A percentile compares a stretch with the other conserved stretches of the same genome.
phyloP scores from a whole-genome alignment of 441 rosid species.

The Populus trichocarpa region DNA sequence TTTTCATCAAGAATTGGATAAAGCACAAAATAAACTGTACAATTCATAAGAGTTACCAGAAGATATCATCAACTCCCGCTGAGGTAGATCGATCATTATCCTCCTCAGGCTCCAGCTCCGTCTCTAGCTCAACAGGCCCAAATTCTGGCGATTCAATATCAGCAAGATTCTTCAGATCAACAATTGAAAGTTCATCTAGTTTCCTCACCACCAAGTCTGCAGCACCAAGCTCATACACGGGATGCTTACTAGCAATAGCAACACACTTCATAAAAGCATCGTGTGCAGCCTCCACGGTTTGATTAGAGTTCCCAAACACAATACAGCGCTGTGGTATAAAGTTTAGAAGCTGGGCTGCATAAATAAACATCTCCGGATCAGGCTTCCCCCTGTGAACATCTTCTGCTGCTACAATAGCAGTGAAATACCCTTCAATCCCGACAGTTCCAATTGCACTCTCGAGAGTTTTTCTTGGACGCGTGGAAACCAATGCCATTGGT shows the following conservation, averaged over 20 bases:
- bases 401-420: slow-evolving; percentile 72
- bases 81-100: slow-evolving; percentile 42
- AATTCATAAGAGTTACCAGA: slow-evolving; percentile 54
- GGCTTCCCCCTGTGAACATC: slow-evolving; percentile 93
- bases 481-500: slow-evolving; percentile 95
- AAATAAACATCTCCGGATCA: slow-evolving; percentile 88
- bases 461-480: slow-evolving; percentile 69
- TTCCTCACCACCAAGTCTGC: slow-evolving; percentile 87
- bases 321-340: slow-evolving; percentile 92
- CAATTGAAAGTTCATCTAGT: slow-evolving; percentile 75
- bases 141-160: slow-evolving; percentile 70
- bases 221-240: slow-evolving; percentile 84
- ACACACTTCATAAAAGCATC: slow-evolving; percentile 96
- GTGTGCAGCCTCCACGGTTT: slow-evolving; percentile 92
- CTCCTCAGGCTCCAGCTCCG: slow-evolving; percentile 45
- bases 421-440: slow-evolving; percentile 69
- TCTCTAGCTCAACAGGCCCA: slow-evolving; percentile 50
- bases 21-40: slow-evolving; percentile 44
- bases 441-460: slow-evolving; percentile 68
- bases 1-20: slow-evolving; percentile 27
- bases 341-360: slow-evolving; percentile 82
- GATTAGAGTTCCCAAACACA: slow-evolving; percentile 90
- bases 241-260: slow-evolving; percentile 91
- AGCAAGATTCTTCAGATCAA: slow-evolving; percentile 94
- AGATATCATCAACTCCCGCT: slow-evolving; percentile 57